A percentile compares a stretch with the other conserved stretches of the same genome.
Evolutionary conservation across 495 filamentous ascomycete genomes (phyloP).

Genomic region (Umbilicaria muhlenbergii): DNA sequence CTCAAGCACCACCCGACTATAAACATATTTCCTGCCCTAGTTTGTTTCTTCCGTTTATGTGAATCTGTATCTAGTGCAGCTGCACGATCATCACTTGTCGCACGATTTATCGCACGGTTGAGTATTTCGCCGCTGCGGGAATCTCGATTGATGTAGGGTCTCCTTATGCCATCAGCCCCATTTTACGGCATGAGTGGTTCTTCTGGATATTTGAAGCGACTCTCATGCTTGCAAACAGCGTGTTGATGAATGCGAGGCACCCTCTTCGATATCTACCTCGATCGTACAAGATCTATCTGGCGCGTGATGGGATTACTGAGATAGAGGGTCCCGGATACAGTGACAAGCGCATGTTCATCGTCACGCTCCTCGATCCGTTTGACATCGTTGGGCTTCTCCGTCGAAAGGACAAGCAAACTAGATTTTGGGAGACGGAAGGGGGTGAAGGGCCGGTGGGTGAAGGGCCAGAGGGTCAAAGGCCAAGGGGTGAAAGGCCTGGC

Average conservation of each 20-base stretch:
- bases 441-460: too few relatives aligned
- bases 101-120: constrained; percentile 51
- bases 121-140: constrained; percentile 37
- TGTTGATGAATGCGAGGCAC: constrained; percentile 46
- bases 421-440: constrained; percentile 36
- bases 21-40: too few relatives aligned
- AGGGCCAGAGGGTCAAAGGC: too few relatives aligned
- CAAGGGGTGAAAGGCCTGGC: neutral
- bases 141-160: constrained; percentile 21
- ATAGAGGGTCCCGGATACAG: constrained; percentile 46
- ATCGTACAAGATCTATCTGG: constrained; percentile 48
- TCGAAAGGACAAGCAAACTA: constrained; percentile 30
- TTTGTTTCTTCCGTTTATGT: too few relatives aligned
- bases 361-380: constrained; percentile 53
- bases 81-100: constrained; percentile 42
- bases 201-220: constrained; percentile 56
- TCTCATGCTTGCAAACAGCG: constrained; percentile 47
- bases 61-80: constrained; percentile 29
- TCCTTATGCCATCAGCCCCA: constrained; percentile 26
- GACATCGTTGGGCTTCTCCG: constrained; percentile 42
- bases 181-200: constrained; percentile 53
- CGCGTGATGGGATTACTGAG: constrained; percentile 48
- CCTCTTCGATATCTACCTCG: constrained; percentile 44
- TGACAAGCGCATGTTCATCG: constrained; percentile 33
- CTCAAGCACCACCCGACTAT: too few relatives aligned